Evolutionary conservation across 257 asterid genomes (phyloP), one percentile per base, ranked within the genome.

Genomic region (Solanum bukasovii): DNA sequence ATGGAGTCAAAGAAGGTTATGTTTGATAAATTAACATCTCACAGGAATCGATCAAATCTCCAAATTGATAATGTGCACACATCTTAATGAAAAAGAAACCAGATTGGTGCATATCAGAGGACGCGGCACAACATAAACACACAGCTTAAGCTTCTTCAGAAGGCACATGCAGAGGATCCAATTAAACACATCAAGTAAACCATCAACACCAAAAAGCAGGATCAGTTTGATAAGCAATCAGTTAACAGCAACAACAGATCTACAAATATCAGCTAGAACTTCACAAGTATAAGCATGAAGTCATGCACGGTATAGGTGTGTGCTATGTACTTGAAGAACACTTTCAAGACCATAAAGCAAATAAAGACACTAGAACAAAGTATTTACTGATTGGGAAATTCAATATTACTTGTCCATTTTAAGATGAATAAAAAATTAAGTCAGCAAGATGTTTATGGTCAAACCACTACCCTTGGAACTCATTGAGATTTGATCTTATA

Each of bases 191-290:
- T 94, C 93, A 29, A 93, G 92, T 87, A 88, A 84, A 40, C 90
- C 90, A 92, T 90, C 91, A 89, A 92, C 89, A n/a, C 70, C 88
- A 86, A 90, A 88, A 87, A 72, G 90, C 89, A 84, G 90, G 93
- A 88, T 83, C 94, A 88, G 90, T 90, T 89, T 92, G 90, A 81
- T 92, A 49, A 75, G 89, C 87, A 87, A 89, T 88, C 96, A 87
- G 91, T 93, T 89, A 93, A 84, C 91, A 89, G 90, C 92, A 71
- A 89, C 90, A 91, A 92, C 88, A 87, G 87, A 92, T 92, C 94
- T 71, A 92, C 93, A 81, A 84, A 87, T 70, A 86, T 83, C 87
- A 37, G 92, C 90, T 86, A 90, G 38, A 92, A 87, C 89, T 86
- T 90, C 92, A 86, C 89, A 79, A 93, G 94, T 82, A 93, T 91